Percentiles rank a stretch among this genome's conserved stretches.
phyloP scores from a whole-genome alignment of 73 alveolate species.

The Paramecium sonneborni region DNA sequence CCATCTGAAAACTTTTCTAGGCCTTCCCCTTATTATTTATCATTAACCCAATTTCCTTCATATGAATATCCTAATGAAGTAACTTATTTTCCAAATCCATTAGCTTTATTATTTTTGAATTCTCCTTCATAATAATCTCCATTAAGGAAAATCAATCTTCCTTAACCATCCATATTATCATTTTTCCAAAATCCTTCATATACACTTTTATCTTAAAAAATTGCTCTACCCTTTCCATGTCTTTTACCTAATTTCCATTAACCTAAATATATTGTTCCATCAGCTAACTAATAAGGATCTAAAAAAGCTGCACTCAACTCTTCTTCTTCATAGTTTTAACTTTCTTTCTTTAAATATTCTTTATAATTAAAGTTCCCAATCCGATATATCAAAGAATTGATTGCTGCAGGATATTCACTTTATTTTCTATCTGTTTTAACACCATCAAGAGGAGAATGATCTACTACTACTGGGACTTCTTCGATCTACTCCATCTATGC shows the following conservation, averaged over 20 bases:
- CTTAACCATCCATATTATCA: slow-evolving; percentile 55
- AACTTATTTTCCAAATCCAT: slow-evolving; percentile 67
- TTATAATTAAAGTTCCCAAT: slow-evolving; percentile 23
- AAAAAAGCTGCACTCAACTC: background rate
- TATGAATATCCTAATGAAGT: slow-evolving; percentile 38
- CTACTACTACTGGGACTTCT: slow-evolving; percentile 17
- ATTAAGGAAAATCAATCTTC: slow-evolving; percentile 54
- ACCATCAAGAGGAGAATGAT: slow-evolving; percentile 26
- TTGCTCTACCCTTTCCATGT: slow-evolving; percentile 57
- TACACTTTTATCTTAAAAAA: slow-evolving; percentile 51
- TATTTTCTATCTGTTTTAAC: background rate
- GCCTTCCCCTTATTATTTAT: slow-evolving; percentile 71
- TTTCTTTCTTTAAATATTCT: slow-evolving; percentile 27
- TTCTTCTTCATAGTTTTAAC: background rate
- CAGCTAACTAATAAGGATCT: slow-evolving; percentile 24
- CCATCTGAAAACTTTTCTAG: slow-evolving; percentile 77
- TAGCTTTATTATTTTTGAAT: slow-evolving; percentile 63
- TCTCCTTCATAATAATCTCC: slow-evolving; percentile 73
- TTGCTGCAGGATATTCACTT: slow-evolving; percentile 14
- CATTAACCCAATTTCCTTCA: slow-evolving; percentile 72
- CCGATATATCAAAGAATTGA: background rate
- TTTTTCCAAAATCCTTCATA: slow-evolving; percentile 67
- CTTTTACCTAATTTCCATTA: slow-evolving; percentile 64
- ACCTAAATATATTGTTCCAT: slow-evolving; percentile 59
- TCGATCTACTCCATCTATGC: background rate